phyloP scores from a whole-genome alignment of 2,329 filamentous ascomycete species.

The Kalmusia sp. region DNA sequence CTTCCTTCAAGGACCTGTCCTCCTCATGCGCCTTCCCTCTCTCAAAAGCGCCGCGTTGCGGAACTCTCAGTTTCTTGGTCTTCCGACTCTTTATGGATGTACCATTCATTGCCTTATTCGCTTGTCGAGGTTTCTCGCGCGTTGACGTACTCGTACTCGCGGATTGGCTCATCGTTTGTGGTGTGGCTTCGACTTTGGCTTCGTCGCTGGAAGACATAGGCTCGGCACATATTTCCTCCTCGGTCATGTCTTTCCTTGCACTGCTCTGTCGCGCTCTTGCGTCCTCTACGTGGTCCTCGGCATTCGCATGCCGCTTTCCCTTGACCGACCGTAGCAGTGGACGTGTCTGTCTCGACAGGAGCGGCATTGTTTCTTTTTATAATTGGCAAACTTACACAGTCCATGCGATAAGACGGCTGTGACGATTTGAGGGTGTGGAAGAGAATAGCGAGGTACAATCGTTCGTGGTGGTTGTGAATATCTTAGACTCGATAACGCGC shows the following conservation, averaged over 20 bases:
- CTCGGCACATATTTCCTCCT: constrained; percentile 24
- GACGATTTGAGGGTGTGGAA: background rate
- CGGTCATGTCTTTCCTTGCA: background rate
- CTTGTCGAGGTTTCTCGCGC: background rate
- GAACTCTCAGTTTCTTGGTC: constrained; percentile 10
- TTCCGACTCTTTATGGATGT: background rate
- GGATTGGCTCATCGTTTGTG: constrained; percentile 13
- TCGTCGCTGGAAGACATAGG: constrained; percentile 34
- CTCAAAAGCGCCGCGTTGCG: constrained; percentile 13
- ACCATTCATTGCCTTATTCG: background rate
- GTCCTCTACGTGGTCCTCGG: constrained; percentile 46
- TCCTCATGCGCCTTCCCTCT: constrained; percentile 19
- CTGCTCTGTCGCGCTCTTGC: background rate
- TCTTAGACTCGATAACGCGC: background rate
- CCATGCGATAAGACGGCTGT: background rate
- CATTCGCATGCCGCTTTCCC: constrained; percentile 44
- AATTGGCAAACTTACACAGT: background rate
- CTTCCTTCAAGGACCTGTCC: constrained; percentile 9
- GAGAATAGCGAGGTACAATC: background rate
- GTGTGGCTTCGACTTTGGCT: constrained; percentile 19
- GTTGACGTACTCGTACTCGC: background rate
- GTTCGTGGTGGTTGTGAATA: background rate
- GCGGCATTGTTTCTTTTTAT: constrained; percentile 15
- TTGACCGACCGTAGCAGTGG: constrained; percentile 42
- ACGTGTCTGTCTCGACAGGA: constrained; percentile 15